phyloP scores from a whole-genome alignment of 1,284 basidiomycete species.

The Gomphus bonarii region DNA sequence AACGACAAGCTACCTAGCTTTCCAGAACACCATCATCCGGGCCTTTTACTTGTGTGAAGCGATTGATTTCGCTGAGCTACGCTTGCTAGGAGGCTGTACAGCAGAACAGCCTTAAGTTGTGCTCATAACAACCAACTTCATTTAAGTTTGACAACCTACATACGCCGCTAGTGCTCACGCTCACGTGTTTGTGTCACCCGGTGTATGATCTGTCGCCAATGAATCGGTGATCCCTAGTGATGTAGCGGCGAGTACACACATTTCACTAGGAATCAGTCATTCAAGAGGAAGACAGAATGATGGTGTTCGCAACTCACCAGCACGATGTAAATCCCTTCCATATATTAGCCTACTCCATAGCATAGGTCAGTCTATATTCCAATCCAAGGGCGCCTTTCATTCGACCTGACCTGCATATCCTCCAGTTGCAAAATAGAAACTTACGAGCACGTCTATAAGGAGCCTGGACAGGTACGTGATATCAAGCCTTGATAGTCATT shows the following conservation, averaged over 20 bases:
- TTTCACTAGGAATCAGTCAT: not conserved
- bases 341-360: not conserved
- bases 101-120: too few species aligned
- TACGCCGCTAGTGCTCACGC: not conserved
- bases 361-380: not conserved
- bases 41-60: too few species aligned
- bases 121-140: not conserved
- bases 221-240: not conserved
- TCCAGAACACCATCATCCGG: too few species aligned
- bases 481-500: too few species aligned
- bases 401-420: too few species aligned
- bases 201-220: not conserved
- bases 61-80: too few species aligned
- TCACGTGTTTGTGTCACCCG: not conserved
- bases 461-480: too few species aligned
- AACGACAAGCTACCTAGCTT: too few species aligned
- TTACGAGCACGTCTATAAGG: too few species aligned
- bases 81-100: too few species aligned
- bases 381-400: not conserved
- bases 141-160: not conserved
- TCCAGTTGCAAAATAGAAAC: too few species aligned
- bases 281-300: not conserved
- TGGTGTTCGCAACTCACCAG: not conserved
- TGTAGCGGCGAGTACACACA: not conserved
- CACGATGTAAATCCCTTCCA: not conserved